These are phyloP conservation scores for Rhododendron griersonianum DNA, from an alignment of 148 eudicot genomes.

Conservation along the genomic window DNA sequence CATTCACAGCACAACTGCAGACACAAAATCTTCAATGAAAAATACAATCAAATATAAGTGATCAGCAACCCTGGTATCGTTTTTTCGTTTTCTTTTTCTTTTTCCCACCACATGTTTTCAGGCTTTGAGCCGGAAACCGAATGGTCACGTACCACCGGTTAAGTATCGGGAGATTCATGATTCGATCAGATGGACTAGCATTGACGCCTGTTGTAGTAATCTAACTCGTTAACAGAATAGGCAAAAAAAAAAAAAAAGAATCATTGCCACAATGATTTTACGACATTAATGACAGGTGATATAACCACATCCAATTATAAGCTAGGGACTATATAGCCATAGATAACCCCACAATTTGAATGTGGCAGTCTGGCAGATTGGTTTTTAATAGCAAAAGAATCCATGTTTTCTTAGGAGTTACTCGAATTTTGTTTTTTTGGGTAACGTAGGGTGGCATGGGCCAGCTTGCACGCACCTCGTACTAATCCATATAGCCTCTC, in stretches of 20 bases:
- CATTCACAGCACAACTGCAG: conserved; percentile 30
- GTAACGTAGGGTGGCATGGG: too few relatives aligned
- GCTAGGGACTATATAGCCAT: background rate
- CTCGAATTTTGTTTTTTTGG: too few relatives aligned
- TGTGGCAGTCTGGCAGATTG: background rate
- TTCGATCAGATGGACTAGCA: background rate
- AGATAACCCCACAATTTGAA: background rate
- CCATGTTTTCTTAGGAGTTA: background rate
- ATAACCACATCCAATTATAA: background rate
- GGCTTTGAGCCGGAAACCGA: background rate
- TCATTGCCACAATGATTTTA: background rate
- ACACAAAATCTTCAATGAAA: background rate
- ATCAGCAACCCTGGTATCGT: too few relatives aligned
- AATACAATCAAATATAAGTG: background rate
- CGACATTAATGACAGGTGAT: background rate
- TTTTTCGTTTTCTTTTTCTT: too few relatives aligned
- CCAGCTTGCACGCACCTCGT: too few relatives aligned
- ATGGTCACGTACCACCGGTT: background rate
- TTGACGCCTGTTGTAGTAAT: background rate
- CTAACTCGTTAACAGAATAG: background rate
- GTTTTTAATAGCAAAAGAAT: background rate
- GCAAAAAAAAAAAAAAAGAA: background rate
- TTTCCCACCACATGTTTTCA: too few relatives aligned
- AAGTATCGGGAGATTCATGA: background rate
- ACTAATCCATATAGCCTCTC: too few relatives aligned